Base-by-base conservation (phyloP, 2,329 filamentous ascomycete genomes). In the Diaporthe ampelina region DNA sequence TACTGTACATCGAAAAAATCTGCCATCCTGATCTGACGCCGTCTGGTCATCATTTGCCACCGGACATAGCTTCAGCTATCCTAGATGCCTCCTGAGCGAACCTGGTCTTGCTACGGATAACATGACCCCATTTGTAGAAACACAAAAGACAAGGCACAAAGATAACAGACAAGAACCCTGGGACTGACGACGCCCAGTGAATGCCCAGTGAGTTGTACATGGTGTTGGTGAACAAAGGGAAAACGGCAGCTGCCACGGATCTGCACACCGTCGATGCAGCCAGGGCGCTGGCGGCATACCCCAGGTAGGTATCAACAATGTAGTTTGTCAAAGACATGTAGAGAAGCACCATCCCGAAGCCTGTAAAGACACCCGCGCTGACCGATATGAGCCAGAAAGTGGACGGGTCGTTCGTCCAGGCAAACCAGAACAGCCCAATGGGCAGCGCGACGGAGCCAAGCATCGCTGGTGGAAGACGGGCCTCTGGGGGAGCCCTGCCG, bases 301-400 rank as follows among this genome's bases (percentile, higher is more conserved):
- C 93, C 5, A 92, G 92, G 78, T 97, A 97, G 9, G 91, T 91
- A 63, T 93, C 89, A 0, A 94, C 94, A 4, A 97, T 85, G 81
- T 97, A 97, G 79, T 95, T 97, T 8, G 89, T 90, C 0, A 92
- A 90, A 79, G 97, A 97, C 79, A 97, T 95, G 84, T 97, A 97
- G 50, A 97, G 0, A 93, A 93, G 8, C 8, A 76, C 73, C 73
- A 97, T 89, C 0, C 94, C 94, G 1, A 94, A 94, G 0, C 94
- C 85, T 65, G 97, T 92, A 1, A 94, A 93, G 26, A 91, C 87
- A n/a, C 73, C 73, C 1, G 73, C 75, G 24, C 65, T 73, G 65
- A 76, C 73, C 3, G 65, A 71, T 32, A 74, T 71, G 57, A 75
- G 70, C 75, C 75, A 76, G 50, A 71, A 73, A 5, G 70, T 73